These are phyloP conservation scores for Calonectria crousiana DNA, from an alignment of 2,329 filamentous ascomycete species.

Conservation along the genomic window DNA sequence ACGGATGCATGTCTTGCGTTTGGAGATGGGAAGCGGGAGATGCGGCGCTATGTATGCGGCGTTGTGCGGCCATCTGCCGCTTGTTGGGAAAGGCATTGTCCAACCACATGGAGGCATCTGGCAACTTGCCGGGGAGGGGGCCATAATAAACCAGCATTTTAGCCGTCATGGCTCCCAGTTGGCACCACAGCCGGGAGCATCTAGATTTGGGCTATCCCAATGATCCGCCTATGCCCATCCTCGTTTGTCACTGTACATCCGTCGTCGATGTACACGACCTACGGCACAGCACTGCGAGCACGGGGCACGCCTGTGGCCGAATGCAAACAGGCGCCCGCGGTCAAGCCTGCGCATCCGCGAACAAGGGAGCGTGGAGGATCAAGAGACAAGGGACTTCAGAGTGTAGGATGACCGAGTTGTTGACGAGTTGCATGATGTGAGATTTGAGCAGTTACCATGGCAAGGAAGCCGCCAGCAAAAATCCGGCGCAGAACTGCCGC, in stretches of 20 bases:
- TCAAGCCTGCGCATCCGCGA: not conserved
- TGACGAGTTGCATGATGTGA: not conserved
- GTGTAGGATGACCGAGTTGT: not conserved
- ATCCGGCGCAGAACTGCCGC: not conserved
- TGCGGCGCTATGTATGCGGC: conserved; percentile 27
- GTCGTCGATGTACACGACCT: not conserved
- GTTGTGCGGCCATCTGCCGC: conserved; percentile 12
- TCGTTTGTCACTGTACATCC: conserved; percentile 7
- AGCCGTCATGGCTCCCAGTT: conserved; percentile 23
- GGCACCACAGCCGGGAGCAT: conserved; percentile 22
- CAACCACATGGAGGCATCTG: conserved; percentile 24
- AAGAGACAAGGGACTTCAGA: not conserved
- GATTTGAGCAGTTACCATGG: not conserved
- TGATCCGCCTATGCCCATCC: not conserved
- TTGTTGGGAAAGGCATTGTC: conserved; percentile 17
- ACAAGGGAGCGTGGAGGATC: conserved; percentile 1
- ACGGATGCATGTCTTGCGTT: conserved; percentile 33
- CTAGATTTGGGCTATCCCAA: conserved; percentile 16
- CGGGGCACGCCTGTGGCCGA: not conserved
- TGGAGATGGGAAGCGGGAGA: conserved; percentile 6
- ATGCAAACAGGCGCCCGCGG: conserved; percentile 15
- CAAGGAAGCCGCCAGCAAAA: not conserved
- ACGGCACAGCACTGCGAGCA: not conserved
- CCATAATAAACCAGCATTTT: conserved; percentile 35
- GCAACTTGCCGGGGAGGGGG: conserved; percentile 27